Percentiles rank a stretch among this genome's conserved stretches.
Evolutionary conservation across 1,139 yeast species (phyloP).

Genomic region (Magnusiomyces suaveolens): DNA sequence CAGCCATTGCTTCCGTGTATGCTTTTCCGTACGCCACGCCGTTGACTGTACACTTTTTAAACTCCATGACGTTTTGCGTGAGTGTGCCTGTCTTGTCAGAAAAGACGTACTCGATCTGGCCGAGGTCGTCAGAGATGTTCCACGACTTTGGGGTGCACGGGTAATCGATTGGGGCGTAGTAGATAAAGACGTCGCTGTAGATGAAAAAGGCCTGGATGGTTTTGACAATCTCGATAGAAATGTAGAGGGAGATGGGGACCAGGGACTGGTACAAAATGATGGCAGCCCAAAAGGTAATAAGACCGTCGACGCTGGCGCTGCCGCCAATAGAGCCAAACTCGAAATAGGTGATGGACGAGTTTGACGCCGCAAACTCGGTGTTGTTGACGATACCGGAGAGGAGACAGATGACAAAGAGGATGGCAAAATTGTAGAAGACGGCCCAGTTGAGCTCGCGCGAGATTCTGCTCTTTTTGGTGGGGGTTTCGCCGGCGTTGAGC

Average conservation of each 20-base stretch:
- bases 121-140: constrained; percentile 95
- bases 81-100: constrained; percentile 96
- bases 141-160: constrained; percentile 96
- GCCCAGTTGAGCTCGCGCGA: constrained; percentile 75
- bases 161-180: constrained; percentile 73
- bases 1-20: constrained; percentile 91
- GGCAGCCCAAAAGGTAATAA: constrained; percentile 79
- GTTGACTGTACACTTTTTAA: constrained; percentile 80
- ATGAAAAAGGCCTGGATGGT: constrained; percentile 92
- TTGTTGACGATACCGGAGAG: constrained; percentile 80
- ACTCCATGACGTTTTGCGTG: constrained; percentile 95
- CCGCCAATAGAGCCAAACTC: constrained; percentile 61
- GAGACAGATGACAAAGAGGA: constrained; percentile 70
- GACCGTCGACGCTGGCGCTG: constrained; percentile 67
- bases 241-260: constrained; percentile 91
- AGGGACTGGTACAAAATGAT: constrained; percentile 81
- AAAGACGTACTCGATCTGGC: constrained; percentile 91
- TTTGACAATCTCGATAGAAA: constrained; percentile 89
- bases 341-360: constrained; percentile 55
- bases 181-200: constrained; percentile 79
- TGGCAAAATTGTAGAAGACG: constrained; percentile 65
- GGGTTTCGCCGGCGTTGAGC: constrained; percentile 88
- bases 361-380: constrained; percentile 41
- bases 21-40: constrained; percentile 90
- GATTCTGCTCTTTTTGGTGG: constrained; percentile 77